phyloP scores from a whole-genome alignment of 2,329 filamentous ascomycete genomes.

The Periconia macrospinosa region DNA sequence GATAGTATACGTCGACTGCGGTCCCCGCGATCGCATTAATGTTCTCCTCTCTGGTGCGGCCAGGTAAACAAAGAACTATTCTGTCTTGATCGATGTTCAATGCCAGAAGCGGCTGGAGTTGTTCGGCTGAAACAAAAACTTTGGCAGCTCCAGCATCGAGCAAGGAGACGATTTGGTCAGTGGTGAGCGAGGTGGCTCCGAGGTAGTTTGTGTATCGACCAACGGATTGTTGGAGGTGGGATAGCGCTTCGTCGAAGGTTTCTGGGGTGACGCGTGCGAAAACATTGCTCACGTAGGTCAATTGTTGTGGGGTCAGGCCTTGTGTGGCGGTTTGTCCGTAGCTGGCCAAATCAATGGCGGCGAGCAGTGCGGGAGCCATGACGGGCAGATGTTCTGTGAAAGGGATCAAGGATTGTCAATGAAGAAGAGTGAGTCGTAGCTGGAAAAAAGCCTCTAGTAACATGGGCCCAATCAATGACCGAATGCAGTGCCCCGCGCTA shows the following conservation, averaged over 20 bases:
- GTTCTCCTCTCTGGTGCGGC: conserved; percentile 46
- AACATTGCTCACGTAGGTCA: conserved; percentile 63
- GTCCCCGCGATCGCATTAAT: conserved; percentile 44
- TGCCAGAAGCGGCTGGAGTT: conserved; percentile 60
- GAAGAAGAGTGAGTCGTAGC: neutral
- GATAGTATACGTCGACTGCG: conserved; percentile 49
- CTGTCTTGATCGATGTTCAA: conserved; percentile 58
- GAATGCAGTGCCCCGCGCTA: neutral
- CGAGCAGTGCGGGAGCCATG: conserved; percentile 52
- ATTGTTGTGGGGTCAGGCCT: conserved; percentile 53
- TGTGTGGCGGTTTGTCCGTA: conserved; percentile 47
- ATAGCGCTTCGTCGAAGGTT: conserved; percentile 50
- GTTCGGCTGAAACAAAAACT: conserved; percentile 75
- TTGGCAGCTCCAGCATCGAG: conserved; percentile 84
- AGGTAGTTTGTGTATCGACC: conserved; percentile 67
- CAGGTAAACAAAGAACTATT: conserved; percentile 58
- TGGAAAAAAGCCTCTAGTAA: neutral
- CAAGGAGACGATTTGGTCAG: conserved; percentile 75
- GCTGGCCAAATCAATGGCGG: conserved; percentile 51
- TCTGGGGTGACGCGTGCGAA: conserved; percentile 56
- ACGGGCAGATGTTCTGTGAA: conserved; percentile 3
- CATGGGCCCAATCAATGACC: neutral
- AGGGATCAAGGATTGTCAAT: neutral
- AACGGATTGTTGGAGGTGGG: conserved; percentile 61
- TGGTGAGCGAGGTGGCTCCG: conserved; percentile 72